Evolutionary conservation across 2,329 filamentous ascomycete species (phyloP).

Genomic region (Sporothrix dimorphospora): DNA sequence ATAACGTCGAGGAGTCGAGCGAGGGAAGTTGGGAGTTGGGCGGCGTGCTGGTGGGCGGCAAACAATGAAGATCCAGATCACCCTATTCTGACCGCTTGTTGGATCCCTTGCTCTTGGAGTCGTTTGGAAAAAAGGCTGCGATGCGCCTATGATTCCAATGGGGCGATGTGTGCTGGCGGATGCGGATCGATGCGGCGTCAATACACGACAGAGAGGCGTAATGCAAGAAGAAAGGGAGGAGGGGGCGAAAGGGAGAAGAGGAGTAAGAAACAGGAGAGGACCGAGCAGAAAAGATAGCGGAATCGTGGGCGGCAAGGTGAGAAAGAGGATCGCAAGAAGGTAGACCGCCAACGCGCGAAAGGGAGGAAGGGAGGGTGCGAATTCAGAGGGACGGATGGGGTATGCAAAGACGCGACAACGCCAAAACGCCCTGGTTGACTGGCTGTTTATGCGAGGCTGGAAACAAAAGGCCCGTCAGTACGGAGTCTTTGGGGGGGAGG

Average conservation of each 20-base stretch:
- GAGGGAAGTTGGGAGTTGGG: neutral
- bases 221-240: constrained; percentile 10
- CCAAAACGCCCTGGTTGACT: constrained; percentile 29
- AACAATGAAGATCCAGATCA: neutral
- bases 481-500: constrained; percentile 1
- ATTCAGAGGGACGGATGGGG: constrained; percentile 16
- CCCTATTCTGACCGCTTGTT: neutral
- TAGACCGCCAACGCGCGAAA: constrained; percentile 2
- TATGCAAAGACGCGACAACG: constrained; percentile 29
- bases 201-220: constrained; percentile 4
- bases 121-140: neutral
- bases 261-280: neutral
- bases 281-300: neutral
- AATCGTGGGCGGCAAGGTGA: constrained; percentile 19
- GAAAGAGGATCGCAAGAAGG: neutral
- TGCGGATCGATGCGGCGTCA: constrained; percentile 17
- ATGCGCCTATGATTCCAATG: constrained; percentile 1
- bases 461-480: constrained; percentile 22
- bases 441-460: constrained; percentile 34
- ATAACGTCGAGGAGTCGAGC: neutral
- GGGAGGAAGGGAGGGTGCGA: neutral
- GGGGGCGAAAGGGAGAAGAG: neutral
- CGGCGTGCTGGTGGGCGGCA: neutral
- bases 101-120: neutral
- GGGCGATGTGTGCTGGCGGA: neutral